Evolutionary conservation across 2,329 filamentous ascomycete species (phyloP), one percentile per base, ranked within the genome.

Genomic region (Xylaria sp.): DNA sequence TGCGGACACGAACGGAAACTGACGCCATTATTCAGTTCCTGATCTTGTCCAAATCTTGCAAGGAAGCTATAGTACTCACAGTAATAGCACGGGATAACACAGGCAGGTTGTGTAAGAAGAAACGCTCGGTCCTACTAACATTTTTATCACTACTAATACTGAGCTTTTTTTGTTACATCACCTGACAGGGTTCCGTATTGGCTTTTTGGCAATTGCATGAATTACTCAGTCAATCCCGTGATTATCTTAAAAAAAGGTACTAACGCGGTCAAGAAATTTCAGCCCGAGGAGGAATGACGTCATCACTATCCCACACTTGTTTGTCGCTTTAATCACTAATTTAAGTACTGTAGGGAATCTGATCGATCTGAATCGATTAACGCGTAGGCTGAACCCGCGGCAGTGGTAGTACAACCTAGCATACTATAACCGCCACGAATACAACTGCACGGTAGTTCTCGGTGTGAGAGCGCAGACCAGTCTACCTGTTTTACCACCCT

Each of bases 11-110:
- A 37, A n/a, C 54, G 32, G n/a, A 41, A 34, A 50, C 46, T 68
- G 66, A 68, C 66, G 61, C 41, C 55, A 68, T 52, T 32, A 58
- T 13, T 52, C 34, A 15, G 46, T 25, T 46, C 34, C 48, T 18
- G 44, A 39, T 3, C 44, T 34, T 15, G 10, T 25, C 3, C 20
- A 52, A 52, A 44, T 57, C 55, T 57, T 57, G 12, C n/a, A 1
- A 9, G 1, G 34, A 8, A 25, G 13, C 55, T 41, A 37, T 37
- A 37, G 10, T 10, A 37, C 34, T 10, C 34, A 37, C 28, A 18
- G 6, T 44, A 44, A 39, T 23, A 23, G 8, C 18, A 39, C 32
- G 2, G 32, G 20, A 28, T 44, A 44, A 32, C 39, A 20, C 39
- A 58, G 10, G n/a, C n/a, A n/a, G n/a, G n/a, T n/a, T n/a, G n/a